phyloP scores from a whole-genome alignment of 768 basidiomycete species.

The Paxillus rubicundulus region DNA sequence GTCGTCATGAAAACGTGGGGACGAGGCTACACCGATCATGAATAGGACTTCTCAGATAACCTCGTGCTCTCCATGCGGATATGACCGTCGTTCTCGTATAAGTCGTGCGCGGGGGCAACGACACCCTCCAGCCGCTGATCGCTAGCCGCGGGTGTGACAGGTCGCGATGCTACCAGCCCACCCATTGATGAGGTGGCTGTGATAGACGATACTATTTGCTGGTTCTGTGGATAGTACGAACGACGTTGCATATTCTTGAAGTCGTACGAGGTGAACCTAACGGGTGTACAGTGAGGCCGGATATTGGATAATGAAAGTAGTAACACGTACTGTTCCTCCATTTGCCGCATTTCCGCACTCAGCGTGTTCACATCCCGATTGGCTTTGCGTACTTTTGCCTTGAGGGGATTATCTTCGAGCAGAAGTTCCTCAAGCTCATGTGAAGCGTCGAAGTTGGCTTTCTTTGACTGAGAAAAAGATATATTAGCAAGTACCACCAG shows the following conservation, averaged over 20 bases:
- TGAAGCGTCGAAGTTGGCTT: conserved; percentile 98
- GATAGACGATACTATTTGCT: conserved; percentile 55
- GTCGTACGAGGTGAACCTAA: conserved; percentile 87
- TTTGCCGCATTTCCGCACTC: conserved; percentile 90
- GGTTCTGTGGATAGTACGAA: conserved; percentile 87
- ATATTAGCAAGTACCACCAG: conserved; percentile 4
- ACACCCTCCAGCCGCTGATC: conserved; percentile 46
- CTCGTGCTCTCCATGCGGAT: conserved; percentile 40
- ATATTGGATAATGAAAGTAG: conserved; percentile 5
- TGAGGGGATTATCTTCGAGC: conserved; percentile 94
- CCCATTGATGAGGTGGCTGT: conserved; percentile 76
- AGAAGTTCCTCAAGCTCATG: conserved; percentile 96
- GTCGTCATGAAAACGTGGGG: background rate
- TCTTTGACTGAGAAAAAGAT: conserved; percentile 69
- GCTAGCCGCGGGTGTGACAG: conserved; percentile 58
- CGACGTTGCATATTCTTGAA: conserved; percentile 89
- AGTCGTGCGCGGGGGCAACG: conserved; percentile 41
- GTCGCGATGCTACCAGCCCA: conserved; percentile 67
- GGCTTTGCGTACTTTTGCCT: conserved; percentile 88
- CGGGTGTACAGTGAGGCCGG: conserved; percentile 1
- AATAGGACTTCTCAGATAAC: conserved; percentile 49
- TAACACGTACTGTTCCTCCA: conserved; percentile 89
- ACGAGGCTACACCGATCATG: conserved; percentile 31
- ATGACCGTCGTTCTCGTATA: conserved; percentile 39
- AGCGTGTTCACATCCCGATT: conserved; percentile 80